Evolutionary conservation across 805 yeast species (phyloP), one percentile per base, ranked within the genome.

Genomic region (Zygosaccharomyces rouxii): DNA sequence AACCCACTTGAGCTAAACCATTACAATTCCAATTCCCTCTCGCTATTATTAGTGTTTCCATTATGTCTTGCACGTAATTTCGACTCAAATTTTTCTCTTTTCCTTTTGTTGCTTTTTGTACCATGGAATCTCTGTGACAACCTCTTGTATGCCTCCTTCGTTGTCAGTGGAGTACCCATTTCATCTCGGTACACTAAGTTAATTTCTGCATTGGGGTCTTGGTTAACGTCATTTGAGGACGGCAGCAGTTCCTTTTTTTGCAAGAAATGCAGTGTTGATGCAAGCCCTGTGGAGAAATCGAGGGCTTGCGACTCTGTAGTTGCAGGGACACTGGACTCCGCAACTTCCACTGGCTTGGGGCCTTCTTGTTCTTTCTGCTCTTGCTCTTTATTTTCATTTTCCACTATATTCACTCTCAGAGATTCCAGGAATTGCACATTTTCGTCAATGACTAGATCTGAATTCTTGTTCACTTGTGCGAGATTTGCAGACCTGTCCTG

Each of bases 61-160:
- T 49, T 52, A 18, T 55, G 57, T 39, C 68, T 51, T 10, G 59
- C 59, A 14, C 46, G 48, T 3, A 65, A 51, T 37, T 54, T 55
- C 10, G 59, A 51, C 25, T 54, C 54, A 26, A 52, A 50, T 42
- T 64, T 65, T 5, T 53, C 57, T 23, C 38, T 44, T 41, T 59
- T 66, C 35, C 51, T 56, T 33, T 58, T 51, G 43, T 60, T 66
- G 30, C 66, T 62, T 43, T 58, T 62, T 2, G 68, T 64, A 1
- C 94, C 95, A 62, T 88, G 96, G 64, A 86, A 88, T 54, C 81
- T 79, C 53, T 84, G 90, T 2, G 94, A 84, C 41, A 87, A 67
- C 51, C 78, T 78, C 67, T 86, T 87, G 71, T 78, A 88, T 1
- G 96, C 96, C 51, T 83, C 83, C 58, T 84, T 86, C 3, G 82